Conservation (phyloP, 257 asterid genomes). For the Prunella vulgaris region DNA sequence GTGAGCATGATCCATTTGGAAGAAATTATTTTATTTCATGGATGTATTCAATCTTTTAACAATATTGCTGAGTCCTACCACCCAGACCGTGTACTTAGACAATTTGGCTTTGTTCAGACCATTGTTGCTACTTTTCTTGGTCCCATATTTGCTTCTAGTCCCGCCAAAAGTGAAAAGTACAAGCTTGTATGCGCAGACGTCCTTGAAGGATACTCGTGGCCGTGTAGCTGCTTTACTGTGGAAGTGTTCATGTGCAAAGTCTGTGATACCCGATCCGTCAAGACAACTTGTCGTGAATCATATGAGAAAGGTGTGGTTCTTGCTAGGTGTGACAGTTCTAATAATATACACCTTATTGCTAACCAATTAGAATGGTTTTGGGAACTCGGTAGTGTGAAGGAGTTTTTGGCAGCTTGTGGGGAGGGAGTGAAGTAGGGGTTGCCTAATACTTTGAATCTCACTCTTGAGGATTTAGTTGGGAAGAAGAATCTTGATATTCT, state of each 20-base stretch:
- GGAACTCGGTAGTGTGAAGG: slow-evolving; percentile 73
- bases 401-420: slow-evolving; percentile 76
- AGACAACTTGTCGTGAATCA: slow-evolving; percentile 69
- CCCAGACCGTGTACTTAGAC: too few relatives aligned
- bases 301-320: slow-evolving; percentile 82
- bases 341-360: slow-evolving; percentile 74
- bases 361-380: slow-evolving; percentile 95
- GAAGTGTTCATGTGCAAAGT: slow-evolving; percentile 77
- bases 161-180: too few relatives aligned
- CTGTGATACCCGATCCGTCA: slow-evolving; percentile 68
- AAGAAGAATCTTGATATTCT: slow-evolving; percentile 24
- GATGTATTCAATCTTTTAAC: too few relatives aligned
- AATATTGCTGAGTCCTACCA: too few relatives aligned
- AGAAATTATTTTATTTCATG: too few relatives aligned
- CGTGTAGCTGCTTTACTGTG: too few relatives aligned
- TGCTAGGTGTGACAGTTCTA: slow-evolving; percentile 78
- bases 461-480: slow-evolving; percentile 80
- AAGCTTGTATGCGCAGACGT: too few relatives aligned
- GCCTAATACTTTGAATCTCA: slow-evolving; percentile 49
- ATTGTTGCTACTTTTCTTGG: too few relatives aligned
- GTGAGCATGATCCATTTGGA: too few relatives aligned
- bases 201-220: too few relatives aligned
- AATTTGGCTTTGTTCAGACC: too few relatives aligned
- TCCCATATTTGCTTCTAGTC: too few relatives aligned
- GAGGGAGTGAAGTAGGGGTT: slow-evolving; percentile 81